Conservation (phyloP, 2,329 filamentous ascomycete species). For the Venturia aucupariae region DNA sequence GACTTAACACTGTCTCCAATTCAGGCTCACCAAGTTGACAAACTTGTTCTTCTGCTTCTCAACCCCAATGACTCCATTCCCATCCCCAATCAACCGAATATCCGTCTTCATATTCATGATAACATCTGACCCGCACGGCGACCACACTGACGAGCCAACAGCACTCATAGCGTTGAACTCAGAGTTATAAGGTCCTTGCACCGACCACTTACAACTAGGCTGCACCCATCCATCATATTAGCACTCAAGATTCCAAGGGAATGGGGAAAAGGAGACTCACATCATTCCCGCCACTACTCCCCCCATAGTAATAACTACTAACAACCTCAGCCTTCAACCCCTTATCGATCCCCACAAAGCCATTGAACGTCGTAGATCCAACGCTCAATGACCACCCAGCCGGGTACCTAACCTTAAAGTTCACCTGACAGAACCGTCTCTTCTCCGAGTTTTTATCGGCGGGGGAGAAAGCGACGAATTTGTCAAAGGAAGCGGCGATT, state of each 20-base stretch:
- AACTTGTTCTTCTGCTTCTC: neutral
- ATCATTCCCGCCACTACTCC: neutral
- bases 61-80: neutral
- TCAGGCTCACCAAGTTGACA: neutral
- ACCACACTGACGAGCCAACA: neutral
- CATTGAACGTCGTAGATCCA: neutral
- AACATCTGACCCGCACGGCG: neutral
- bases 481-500: too few species aligned
- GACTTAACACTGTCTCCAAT: neutral
- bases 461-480: neutral
- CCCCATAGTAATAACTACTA: neutral
- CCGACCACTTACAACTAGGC: too few species aligned
- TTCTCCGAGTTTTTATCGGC: neutral
- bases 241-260: too few species aligned
- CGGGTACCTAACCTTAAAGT: neutral
- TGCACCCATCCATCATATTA: too few species aligned
- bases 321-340: neutral
- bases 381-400: neutral
- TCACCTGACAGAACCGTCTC: neutral
- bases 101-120: neutral
- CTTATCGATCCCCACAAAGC: neutral
- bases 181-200: neutral
- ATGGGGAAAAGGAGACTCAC: neutral
- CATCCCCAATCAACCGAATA: neutral
- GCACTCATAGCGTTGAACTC: neutral